Evolutionary conservation across 129 eudicot genomes (phyloP), one percentile per base, ranked within the genome.

Genomic region (Ambrosia artemisiifolia): DNA sequence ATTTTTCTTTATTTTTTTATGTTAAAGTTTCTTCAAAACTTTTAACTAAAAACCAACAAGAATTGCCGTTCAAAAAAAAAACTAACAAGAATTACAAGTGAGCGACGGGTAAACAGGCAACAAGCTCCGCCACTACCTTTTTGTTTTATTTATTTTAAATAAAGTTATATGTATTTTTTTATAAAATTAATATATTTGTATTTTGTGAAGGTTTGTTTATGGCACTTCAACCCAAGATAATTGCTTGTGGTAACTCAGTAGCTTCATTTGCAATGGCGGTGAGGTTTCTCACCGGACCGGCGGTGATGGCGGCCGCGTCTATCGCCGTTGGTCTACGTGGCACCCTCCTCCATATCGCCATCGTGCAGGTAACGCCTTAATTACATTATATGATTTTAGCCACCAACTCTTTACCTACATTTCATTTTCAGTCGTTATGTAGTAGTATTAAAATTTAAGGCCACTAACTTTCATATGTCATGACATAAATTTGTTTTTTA

Each of bases 221-320:
- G 98, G 97, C 98, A 56, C 89, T 94, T n/a, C 98, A 94, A 84
- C 98, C 98, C 6, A 94, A 90, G 84, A 90, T 94, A 19, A 94
- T 94, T 2, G 98, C 98, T 6, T 94, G 98, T 73, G 98, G 98
- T 11, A 94, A 94, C 72, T 70, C 88, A 4, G 91, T 94, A 34
- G 98, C 98, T 46, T 71, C 86, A 6, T 94, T 94, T 72, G 89
- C 98, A 13, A 94, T 94, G 98, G 98, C 97, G 2, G 97, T 94
- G 18, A 74, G 98, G 81, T 94, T 94, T 71, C 85, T 94, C 40
- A 90, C 97, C 11, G 98, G 98, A 17, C 98, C 98, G 6, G 96
- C 97, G 1, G 98, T 94, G 3, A 94, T 90, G 98, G 97, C 98
- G 2, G 98, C 88, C 1, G 95, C 98, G 47, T 88, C 98, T 11